These are phyloP conservation scores for Podila minutissima DNA, from an alignment of 192 early-diverging fungal species.

Conservation along the genomic window DNA sequence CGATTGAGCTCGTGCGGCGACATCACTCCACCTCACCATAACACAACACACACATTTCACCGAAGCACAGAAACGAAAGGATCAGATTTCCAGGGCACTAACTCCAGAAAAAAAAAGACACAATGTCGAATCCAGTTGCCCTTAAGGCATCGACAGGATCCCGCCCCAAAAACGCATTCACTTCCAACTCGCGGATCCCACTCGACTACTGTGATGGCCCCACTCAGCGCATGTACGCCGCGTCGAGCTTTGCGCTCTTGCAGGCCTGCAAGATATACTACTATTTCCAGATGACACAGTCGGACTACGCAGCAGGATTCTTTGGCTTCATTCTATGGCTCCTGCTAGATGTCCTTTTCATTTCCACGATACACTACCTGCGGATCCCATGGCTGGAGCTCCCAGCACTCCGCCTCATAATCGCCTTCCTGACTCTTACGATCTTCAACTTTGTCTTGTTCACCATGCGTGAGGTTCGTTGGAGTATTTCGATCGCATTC, in stretches of 20 bases:
- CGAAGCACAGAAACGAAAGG: not conserved
- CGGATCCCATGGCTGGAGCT: slow-evolving; percentile 63
- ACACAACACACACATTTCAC: not conserved
- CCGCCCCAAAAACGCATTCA: slow-evolving; percentile 32
- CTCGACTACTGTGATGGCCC: slow-evolving; percentile 52
- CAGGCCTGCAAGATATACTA: slow-evolving; percentile 54
- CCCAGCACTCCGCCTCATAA: slow-evolving; percentile 30
- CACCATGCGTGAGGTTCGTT: slow-evolving; percentile 27
- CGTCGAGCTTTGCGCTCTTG: slow-evolving; percentile 47
- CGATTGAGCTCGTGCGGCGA: no score
- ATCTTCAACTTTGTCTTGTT: slow-evolving; percentile 46
- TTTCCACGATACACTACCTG: slow-evolving; percentile 47
- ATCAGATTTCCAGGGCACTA: not conserved
- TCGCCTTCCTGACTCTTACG: slow-evolving; percentile 24
- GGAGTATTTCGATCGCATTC: no score
- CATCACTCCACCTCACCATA: not conserved
- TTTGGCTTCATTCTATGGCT: slow-evolving; percentile 54
- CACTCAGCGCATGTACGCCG: slow-evolving; percentile 52
- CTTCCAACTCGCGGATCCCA: slow-evolving; percentile 34
- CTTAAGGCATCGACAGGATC: slow-evolving; percentile 21
- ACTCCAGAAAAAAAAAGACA: not conserved
- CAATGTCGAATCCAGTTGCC: slow-evolving; percentile 31
- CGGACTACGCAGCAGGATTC: slow-evolving; percentile 50
- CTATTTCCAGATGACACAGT: slow-evolving; percentile 27
- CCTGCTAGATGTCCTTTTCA: slow-evolving; percentile 42